These are phyloP conservation scores for Conticribra weissflogii DNA, from an alignment of 108 stramenopile species.

Conservation along the genomic window DNA sequence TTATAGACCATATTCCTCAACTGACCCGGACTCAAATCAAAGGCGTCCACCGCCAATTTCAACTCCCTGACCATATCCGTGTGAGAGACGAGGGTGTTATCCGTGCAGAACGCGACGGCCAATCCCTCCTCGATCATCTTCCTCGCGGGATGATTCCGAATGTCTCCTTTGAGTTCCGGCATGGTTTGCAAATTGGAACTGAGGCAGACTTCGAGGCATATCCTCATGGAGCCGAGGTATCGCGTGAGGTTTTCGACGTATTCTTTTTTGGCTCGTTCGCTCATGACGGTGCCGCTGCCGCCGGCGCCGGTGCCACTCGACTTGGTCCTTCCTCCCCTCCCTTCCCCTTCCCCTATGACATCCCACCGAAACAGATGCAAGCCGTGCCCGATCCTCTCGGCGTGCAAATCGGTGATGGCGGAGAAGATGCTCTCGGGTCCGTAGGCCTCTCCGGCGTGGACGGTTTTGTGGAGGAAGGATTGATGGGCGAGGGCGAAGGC, in stretches of 20 bases:
- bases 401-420: slow-evolving; percentile 44
- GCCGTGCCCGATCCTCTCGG: slow-evolving; percentile 43
- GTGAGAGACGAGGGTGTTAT: slow-evolving; percentile 34
- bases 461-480: slow-evolving; percentile 46
- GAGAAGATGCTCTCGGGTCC: slow-evolving; percentile 41
- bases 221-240: slow-evolving; percentile 40
- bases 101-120: slow-evolving; percentile 43
- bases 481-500: slow-evolving; percentile 45
- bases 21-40: slow-evolving; percentile 36
- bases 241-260: slow-evolving; percentile 42
- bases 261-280: slow-evolving; percentile 25
- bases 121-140: slow-evolving; percentile 47
- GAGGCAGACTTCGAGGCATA: slow-evolving; percentile 46
- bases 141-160: slow-evolving; percentile 36
- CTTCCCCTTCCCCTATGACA: slow-evolving; percentile 43
- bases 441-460: slow-evolving; percentile 46
- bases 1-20: slow-evolving; percentile 36
- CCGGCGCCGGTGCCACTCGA: no score
- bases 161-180: slow-evolving; percentile 37
- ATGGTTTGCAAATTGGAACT: slow-evolving; percentile 46
- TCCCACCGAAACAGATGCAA: slow-evolving; percentile 40
- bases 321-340: slow-evolving; percentile 16
- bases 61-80: slow-evolving; percentile 37
- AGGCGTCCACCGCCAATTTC: slow-evolving; percentile 33
- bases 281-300: no score